Conservation (phyloP, 1,284 basidiomycete species). For the Anthracocystis panici-leucophaei region DNA sequence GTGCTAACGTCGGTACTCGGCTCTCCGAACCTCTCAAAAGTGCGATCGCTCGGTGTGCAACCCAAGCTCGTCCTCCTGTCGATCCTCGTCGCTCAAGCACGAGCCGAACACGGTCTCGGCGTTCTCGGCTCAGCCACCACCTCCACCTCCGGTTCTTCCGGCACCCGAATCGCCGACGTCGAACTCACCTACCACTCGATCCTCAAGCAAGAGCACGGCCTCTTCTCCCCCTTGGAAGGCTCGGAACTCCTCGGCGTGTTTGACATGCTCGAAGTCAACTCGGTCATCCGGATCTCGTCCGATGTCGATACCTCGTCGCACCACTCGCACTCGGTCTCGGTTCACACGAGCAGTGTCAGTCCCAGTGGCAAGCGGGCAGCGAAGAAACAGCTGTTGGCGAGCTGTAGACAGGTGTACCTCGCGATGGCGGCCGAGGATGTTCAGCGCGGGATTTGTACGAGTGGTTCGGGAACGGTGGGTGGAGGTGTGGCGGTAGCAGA, state of each 20-base stretch:
- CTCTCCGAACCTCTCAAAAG: constrained; percentile 57
- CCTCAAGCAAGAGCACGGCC: constrained; percentile 52
- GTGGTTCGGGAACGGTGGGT: background rate
- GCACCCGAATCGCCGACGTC: constrained; percentile 53
- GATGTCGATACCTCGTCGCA: constrained; percentile 30
- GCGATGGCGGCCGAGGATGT: constrained; percentile 53
- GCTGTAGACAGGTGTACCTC: constrained; percentile 47
- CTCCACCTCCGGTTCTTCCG: background rate
- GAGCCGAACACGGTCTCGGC: constrained; percentile 37
- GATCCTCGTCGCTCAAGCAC: constrained; percentile 53
- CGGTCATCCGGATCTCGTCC: constrained; percentile 52
- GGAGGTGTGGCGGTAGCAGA: constrained; percentile 38
- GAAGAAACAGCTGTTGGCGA: constrained; percentile 60
- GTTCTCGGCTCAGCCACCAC: constrained; percentile 31
- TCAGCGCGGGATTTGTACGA: constrained; percentile 52
- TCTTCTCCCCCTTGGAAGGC: constrained; percentile 53
- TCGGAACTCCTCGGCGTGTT: constrained; percentile 66
- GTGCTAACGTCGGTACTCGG: constrained; percentile 66
- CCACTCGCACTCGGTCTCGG: background rate
- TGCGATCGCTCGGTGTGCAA: constrained; percentile 63
- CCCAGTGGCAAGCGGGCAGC: constrained; percentile 61
- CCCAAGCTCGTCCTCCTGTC: constrained; percentile 65
- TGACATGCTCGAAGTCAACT: constrained; percentile 66
- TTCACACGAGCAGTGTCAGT: constrained; percentile 33
- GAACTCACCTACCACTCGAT: constrained; percentile 60